phyloP scores from a whole-genome alignment of 148 eudicot genomes.

The Heliamphora exappendiculata region DNA sequence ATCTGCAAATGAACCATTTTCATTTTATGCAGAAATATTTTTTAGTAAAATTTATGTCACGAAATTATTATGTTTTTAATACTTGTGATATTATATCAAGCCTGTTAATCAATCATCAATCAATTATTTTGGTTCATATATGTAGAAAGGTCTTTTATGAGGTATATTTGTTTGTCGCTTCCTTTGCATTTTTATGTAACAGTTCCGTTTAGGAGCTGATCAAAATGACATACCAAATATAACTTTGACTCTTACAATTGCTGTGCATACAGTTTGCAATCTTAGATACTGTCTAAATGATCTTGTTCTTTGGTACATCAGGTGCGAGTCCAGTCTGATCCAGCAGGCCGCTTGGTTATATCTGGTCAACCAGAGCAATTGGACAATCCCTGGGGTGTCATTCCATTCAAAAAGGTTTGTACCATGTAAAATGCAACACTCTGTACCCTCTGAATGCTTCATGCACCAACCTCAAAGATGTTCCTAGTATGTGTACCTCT shows the following conservation, averaged over 20 bases:
- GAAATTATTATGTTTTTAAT: too few relatives aligned
- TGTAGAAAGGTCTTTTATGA: background rate
- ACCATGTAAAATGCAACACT: background rate
- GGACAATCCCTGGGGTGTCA: constrained; percentile 71
- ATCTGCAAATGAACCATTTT: too few relatives aligned
- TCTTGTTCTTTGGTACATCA: constrained; percentile 23
- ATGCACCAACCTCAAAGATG: background rate
- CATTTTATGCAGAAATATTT: too few relatives aligned
- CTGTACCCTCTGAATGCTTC: background rate
- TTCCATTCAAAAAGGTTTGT: constrained; percentile 57
- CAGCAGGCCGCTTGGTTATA: constrained; percentile 67
- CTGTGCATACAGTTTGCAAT: background rate
- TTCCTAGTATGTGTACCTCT: background rate
- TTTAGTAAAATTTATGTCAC: too few relatives aligned
- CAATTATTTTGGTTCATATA: background rate
- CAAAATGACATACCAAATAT: background rate
- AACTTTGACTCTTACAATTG: background rate
- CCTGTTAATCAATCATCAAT: constrained; percentile 7
- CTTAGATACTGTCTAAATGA: background rate
- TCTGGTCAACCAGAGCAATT: constrained; percentile 56
- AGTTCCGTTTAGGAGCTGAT: background rate
- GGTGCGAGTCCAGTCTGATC: constrained; percentile 71
- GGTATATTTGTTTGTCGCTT: background rate
- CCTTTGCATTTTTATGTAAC: background rate
- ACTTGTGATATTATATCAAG: too few relatives aligned